Conservation (phyloP, 129 eudicot genomes). For the Tagetes patula region DNA sequence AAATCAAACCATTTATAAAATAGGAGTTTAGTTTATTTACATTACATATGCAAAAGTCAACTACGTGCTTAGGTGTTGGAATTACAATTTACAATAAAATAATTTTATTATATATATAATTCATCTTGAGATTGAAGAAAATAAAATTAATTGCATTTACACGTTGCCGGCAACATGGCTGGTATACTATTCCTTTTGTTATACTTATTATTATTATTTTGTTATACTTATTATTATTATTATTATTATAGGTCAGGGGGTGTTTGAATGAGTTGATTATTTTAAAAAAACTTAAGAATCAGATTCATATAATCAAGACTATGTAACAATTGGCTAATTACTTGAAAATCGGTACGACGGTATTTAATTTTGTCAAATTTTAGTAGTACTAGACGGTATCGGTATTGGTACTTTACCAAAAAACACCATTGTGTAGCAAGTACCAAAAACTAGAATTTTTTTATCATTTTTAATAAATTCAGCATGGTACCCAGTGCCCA, state of each 20-base stretch:
- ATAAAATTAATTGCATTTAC: slow-evolving; percentile 32
- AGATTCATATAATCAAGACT: neutral
- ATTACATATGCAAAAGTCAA: slow-evolving; percentile 25
- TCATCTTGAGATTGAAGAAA: slow-evolving; percentile 46
- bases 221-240: neutral
- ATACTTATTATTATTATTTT: neutral
- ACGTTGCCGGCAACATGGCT: slow-evolving; percentile 42
- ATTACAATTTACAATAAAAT: slow-evolving; percentile 34
- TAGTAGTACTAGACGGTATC: too few relatives aligned
- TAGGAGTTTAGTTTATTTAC: too few relatives aligned
- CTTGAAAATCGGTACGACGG: too few relatives aligned
- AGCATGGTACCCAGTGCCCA: too few relatives aligned
- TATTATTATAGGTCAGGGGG: neutral
- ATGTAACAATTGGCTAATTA: too few relatives aligned
- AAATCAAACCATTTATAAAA: too few relatives aligned
- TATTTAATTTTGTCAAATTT: too few relatives aligned
- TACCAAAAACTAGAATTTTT: too few relatives aligned
- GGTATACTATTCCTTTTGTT: slow-evolving; percentile 16
- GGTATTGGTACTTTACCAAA: too few relatives aligned
- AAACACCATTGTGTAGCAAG: too few relatives aligned
- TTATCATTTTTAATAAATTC: too few relatives aligned
- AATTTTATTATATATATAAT: slow-evolving; percentile 30
- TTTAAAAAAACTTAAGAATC: neutral
- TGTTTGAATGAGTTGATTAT: neutral
- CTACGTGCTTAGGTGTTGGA: slow-evolving; percentile 47